Evolutionary conservation across 176 grass and related monocot species (phyloP).

Genomic region (Miscanthus lutarioriparius): DNA sequence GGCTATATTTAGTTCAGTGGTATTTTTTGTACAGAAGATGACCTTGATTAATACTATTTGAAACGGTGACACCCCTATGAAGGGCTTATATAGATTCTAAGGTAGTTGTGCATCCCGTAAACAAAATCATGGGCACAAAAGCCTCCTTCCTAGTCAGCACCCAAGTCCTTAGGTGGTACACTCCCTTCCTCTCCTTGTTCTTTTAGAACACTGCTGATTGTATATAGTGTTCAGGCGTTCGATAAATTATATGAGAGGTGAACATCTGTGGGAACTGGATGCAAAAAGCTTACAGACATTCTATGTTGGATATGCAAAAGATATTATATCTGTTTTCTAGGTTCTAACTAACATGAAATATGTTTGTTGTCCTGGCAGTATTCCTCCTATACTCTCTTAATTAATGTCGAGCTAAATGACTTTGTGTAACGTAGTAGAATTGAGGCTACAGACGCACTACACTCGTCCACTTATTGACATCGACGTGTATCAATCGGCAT

Average conservation of each 20-base stretch:
- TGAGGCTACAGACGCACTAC: neutral
- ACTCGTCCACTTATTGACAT: neutral
- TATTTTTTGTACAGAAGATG: neutral
- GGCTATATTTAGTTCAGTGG: neutral
- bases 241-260: neutral
- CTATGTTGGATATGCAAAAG: neutral
- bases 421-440: neutral
- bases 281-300: neutral
- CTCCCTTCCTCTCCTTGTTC: neutral
- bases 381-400: neutral
- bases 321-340: neutral
- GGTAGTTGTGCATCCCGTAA: neutral
- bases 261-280: neutral
- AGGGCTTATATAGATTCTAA: neutral
- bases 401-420: neutral
- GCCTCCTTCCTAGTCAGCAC: neutral
- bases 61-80: neutral
- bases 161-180: neutral
- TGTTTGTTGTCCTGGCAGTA: conserved; percentile 2
- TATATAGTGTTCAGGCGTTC: neutral
- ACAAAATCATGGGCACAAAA: neutral
- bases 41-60: neutral
- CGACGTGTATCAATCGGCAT: neutral
- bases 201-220: neutral
- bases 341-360: neutral